A percentile compares a stretch with the other conserved stretches of the same genome.
Conservation (phyloP, 257 asterid genomes). For the Solanum ahanhuiri region DNA sequence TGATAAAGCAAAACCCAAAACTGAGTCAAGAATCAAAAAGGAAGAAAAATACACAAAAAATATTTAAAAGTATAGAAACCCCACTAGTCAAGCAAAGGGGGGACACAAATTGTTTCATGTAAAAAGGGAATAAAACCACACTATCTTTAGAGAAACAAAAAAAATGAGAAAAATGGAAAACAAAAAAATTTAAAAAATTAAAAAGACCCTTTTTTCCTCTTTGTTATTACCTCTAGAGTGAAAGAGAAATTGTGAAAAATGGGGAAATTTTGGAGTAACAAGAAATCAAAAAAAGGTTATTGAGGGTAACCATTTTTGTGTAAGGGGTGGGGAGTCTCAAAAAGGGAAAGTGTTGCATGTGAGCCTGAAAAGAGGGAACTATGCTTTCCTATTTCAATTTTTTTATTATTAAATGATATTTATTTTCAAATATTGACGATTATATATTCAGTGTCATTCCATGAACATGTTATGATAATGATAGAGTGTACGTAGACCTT, state of each 20-base stretch:
- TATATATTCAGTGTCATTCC: not conserved
- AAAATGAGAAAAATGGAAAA: not conserved
- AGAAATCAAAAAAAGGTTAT: not conserved
- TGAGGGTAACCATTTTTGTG: not conserved
- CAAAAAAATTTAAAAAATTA: too few relatives aligned
- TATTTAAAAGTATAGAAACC: constrained; percentile 4
- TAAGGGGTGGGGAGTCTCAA: not conserved
- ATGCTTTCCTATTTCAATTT: not conserved
- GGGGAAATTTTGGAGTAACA: not conserved
- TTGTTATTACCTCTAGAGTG: not conserved
- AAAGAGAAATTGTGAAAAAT: not conserved
- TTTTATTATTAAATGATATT: not conserved
- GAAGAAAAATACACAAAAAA: constrained; percentile 1
- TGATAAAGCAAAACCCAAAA: not conserved
- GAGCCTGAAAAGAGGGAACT: constrained; percentile 9
- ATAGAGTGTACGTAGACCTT: not conserved
- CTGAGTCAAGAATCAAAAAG: constrained; percentile 7
- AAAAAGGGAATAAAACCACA: not conserved
- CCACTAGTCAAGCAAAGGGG: constrained; percentile 31
- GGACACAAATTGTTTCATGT: not conserved
- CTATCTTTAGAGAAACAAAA: too few relatives aligned
- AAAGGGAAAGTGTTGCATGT: constrained; percentile 3
- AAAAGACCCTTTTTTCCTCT: not conserved
- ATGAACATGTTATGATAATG: fast-evolving
- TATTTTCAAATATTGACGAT: not conserved